Percentiles rank a stretch among this genome's conserved stretches.
These are phyloP conservation scores for Ricinus communis DNA, from an alignment of 345 rosid species.

Conservation along the genomic window DNA sequence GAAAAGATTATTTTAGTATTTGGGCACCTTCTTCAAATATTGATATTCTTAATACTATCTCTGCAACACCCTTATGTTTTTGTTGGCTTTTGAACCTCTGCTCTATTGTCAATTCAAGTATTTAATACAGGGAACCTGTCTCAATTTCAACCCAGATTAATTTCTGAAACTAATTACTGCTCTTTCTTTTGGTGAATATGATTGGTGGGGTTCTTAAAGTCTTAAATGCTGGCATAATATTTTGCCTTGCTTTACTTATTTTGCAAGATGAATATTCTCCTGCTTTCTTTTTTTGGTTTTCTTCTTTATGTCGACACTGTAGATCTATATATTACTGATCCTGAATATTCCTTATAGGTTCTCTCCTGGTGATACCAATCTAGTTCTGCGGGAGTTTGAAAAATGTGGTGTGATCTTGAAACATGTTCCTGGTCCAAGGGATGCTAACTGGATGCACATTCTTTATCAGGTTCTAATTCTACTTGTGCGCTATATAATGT, in stretches of 20 bases:
- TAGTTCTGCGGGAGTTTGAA: conserved; percentile 88
- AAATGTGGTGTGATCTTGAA: conserved; percentile 86
- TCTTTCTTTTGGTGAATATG: no score
- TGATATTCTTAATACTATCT: no score
- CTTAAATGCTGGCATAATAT: no score
- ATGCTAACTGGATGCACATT: conserved; percentile 98
- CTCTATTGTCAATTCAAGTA: not conserved
- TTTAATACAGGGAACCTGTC: not conserved
- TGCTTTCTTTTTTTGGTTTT: not conserved
- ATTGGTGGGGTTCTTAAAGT: no score
- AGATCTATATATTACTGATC: conserved; percentile 12
- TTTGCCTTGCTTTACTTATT: not conserved
- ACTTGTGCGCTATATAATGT: conserved; percentile 11
- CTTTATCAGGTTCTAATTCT: conserved; percentile 79
- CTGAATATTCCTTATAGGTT: conserved; percentile 52
- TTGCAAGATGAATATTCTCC: not conserved
- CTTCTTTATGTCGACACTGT: not conserved
- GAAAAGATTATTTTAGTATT: no score
- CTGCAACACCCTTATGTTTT: no score
- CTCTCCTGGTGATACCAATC: conserved; percentile 83
- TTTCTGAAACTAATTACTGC: no score
- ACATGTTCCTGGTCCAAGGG: conserved; percentile 93
- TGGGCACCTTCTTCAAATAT: no score
- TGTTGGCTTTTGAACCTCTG: not conserved
- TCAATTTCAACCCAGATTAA: not conserved